Evolutionary conservation across 805 yeast species (phyloP).

Genomic region (Brettanomyces naardenensis): DNA sequence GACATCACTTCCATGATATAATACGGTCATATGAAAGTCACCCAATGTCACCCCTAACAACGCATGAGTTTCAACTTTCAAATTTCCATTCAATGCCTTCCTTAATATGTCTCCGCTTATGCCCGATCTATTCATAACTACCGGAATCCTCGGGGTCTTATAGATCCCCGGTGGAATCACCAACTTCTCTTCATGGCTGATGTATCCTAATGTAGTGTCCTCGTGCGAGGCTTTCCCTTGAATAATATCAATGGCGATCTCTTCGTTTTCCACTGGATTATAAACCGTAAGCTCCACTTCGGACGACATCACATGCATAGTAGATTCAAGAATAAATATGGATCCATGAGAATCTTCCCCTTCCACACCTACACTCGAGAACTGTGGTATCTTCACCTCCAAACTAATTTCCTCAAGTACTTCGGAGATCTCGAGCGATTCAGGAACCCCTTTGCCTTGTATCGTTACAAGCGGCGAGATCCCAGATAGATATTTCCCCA

Average conservation of each 20-base stretch:
- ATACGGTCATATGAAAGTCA: constrained; percentile 31
- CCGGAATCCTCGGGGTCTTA: constrained; percentile 42
- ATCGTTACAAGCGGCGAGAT: constrained; percentile 24
- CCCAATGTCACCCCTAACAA: constrained; percentile 33
- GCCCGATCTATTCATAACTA: constrained; percentile 34
- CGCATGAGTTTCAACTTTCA: constrained; percentile 40
- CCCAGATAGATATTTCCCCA: constrained; percentile 34
- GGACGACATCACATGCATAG: constrained; percentile 47
- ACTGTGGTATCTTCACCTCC: constrained; percentile 23
- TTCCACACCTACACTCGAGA: constrained; percentile 5
- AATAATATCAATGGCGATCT: constrained; percentile 31
- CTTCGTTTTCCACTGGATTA: constrained; percentile 47
- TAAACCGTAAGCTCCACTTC: constrained; percentile 45
- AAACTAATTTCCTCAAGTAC: constrained; percentile 20
- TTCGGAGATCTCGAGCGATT: constrained; percentile 17
- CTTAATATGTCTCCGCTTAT: constrained; percentile 42
- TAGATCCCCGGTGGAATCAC: constrained; percentile 45
- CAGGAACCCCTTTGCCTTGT: constrained; percentile 19
- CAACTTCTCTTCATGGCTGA: constrained; percentile 33
- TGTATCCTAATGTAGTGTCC: constrained; percentile 37
- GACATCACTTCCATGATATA: constrained; percentile 38
- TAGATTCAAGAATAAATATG: constrained; percentile 37
- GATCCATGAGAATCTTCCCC: not conserved
- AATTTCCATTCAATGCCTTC: constrained; percentile 42
- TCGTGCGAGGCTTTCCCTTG: constrained; percentile 43